Conservation (phyloP, 1,139 yeast species). For the Schwanniomyces etchellsii region DNA sequence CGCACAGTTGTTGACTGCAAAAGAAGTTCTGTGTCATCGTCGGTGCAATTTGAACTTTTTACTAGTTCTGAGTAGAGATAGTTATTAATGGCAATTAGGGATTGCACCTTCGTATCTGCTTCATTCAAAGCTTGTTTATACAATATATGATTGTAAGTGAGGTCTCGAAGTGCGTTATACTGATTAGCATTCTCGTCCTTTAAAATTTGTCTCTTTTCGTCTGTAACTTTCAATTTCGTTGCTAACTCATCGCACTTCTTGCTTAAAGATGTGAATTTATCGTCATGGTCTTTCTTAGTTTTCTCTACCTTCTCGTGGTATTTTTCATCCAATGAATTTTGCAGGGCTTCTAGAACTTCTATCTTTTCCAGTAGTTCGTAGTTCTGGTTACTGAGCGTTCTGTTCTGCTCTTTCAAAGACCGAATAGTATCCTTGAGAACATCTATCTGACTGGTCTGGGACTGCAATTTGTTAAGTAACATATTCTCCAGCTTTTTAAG, state of each 20-base stretch:
- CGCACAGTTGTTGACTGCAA: conserved; percentile 4
- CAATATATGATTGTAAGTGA: conserved; percentile 5
- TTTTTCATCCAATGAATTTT: neutral
- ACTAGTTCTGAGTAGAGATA: conserved; percentile 1
- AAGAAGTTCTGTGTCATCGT: conserved; percentile 4
- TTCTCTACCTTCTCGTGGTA: neutral
- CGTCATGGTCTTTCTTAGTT: neutral
- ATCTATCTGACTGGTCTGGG: conserved; percentile 3
- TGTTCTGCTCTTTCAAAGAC: conserved; percentile 2
- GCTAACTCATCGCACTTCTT: neutral
- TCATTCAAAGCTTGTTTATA: conserved; percentile 4
- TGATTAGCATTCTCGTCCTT: conserved; percentile 1
- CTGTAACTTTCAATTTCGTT: neutral
- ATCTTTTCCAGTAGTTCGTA: conserved; percentile 2
- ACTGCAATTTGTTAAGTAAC: conserved; percentile 6
- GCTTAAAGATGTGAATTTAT: neutral
- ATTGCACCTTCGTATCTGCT: conserved; percentile 2
- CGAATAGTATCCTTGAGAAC: conserved; percentile 5
- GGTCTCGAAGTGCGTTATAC: conserved; percentile 2
- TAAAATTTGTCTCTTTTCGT: neutral
- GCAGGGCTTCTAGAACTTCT: neutral
- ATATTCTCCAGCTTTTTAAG: conserved; percentile 6
- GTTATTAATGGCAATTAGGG: conserved; percentile 4
- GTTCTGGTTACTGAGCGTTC: conserved; percentile 3
- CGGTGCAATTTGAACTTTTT: neutral